Conservation (phyloP, 768 basidiomycete genomes). For the Lactarius sanguifluus region DNA sequence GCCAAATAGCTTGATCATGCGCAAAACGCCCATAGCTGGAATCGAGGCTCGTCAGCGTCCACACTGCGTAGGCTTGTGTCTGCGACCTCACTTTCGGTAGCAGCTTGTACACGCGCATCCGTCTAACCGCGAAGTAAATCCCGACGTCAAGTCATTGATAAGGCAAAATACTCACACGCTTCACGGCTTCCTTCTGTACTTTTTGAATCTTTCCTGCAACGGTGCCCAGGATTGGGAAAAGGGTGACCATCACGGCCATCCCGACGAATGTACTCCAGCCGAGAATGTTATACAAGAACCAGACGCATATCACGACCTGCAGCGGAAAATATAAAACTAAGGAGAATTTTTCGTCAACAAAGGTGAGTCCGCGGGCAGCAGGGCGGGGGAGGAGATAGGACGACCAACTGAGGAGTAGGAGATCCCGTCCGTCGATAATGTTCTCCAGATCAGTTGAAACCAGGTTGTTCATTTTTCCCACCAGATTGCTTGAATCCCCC, state of each 20-base stretch:
- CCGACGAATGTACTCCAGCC: constrained; percentile 51
- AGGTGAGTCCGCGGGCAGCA: neutral
- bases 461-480: constrained; percentile 77
- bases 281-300: constrained; percentile 47
- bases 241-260: constrained; percentile 40
- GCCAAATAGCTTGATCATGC: constrained; percentile 62
- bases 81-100: constrained; percentile 41
- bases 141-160: neutral
- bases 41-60: constrained; percentile 9
- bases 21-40: constrained; percentile 39
- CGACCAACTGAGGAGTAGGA: constrained; percentile 25
- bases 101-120: constrained; percentile 47
- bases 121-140: constrained; percentile 35
- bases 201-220: constrained; percentile 39
- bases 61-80: neutral
- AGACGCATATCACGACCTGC: constrained; percentile 41
- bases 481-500: constrained; percentile 45
- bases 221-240: constrained; percentile 45
- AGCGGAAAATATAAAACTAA: constrained; percentile 42
- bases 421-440: constrained; percentile 35
- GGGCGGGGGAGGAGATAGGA: neutral
- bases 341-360: neutral
- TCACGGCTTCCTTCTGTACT: constrained; percentile 43
- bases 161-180: constrained; percentile 34
- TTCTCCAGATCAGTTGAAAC: constrained; percentile 60